Percentiles rank a stretch among this genome's conserved stretches.
phyloP scores from a whole-genome alignment of 2,329 filamentous ascomycete genomes.

The Phoma sp. region DNA sequence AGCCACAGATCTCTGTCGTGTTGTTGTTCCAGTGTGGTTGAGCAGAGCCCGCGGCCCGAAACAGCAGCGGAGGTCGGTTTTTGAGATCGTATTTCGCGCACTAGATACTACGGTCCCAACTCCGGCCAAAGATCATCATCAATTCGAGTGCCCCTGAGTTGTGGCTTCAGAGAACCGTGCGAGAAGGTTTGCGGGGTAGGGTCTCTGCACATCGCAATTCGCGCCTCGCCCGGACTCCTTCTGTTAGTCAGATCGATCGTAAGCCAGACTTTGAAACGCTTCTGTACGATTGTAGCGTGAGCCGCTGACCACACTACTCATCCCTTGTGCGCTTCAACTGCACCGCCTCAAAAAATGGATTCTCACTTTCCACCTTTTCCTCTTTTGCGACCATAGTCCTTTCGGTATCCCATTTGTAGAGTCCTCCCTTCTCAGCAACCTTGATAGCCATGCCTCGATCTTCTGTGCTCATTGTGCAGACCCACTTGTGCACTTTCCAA shows the following conservation, averaged over 20 bases:
- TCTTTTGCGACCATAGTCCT: conserved; percentile 20
- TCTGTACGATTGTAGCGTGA: neutral
- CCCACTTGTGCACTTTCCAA: conserved; percentile 31
- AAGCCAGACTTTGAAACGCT: neutral
- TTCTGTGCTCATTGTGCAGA: conserved; percentile 29
- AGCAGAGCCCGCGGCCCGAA: conserved; percentile 9
- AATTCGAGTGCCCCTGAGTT: no score
- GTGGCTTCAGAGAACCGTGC: neutral
- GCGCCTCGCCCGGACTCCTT: no score
- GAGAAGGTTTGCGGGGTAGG: neutral
- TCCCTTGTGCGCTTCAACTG: conserved; percentile 3
- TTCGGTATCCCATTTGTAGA: conserved; percentile 29
- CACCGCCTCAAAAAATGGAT: conserved; percentile 23
- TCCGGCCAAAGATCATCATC: neutral
- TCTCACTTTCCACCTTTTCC: conserved; percentile 22
- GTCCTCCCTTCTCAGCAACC: conserved; percentile 26
- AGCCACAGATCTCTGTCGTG: neutral
- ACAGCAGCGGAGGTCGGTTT: conserved; percentile 1
- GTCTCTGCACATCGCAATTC: neutral
- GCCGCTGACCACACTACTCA: neutral
- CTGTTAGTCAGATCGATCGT: neutral
- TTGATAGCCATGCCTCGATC: conserved; percentile 29
- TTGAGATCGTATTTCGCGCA: conserved; percentile 6
- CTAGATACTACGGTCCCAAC: neutral
- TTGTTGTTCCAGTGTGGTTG: neutral